Evolutionary conservation across 228 moss, liverwort and hornwort species (phyloP), one percentile per base, ranked within the genome.

Genomic region (Sphagnum fallax): DNA sequence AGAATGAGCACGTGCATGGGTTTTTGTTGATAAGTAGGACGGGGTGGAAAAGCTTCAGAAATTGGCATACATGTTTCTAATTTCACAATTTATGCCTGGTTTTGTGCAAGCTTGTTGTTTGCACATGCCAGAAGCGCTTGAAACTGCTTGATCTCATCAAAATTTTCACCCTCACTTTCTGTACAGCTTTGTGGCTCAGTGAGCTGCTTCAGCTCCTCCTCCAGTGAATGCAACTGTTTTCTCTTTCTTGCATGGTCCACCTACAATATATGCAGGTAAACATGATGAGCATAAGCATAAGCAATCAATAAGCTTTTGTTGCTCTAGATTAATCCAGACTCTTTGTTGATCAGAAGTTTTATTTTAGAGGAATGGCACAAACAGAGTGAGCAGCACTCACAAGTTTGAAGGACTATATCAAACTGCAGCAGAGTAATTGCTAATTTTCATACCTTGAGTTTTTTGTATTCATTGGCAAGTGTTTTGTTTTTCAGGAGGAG

Each of bases 401-500:
- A 53, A 70, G 48, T 48, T 9, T 0, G 9, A n/a, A 71, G 68
- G 12, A 12, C 8, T 8, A 55, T 12, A 55, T 8, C 8, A 55
- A 55, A 55, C 55, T 32, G 32, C 32, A 32, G 32, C 32, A 32
- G 32, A 32, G 12, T 55, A 55, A 55, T 55, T 55, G 55, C 12
- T 55, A 55, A 8, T 8, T 8, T 8, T 8, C 47, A 51, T 57
- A 80, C 86, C 83, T 86, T 86, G 11, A 86, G 83, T 76, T 75
- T 78, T 71, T 76, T 83, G 74, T 80, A 86, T 66, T 86, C 86
- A 10, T 71, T 72, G 65, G 76, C 67, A 52, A 86, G 74, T 5
- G 72, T 70, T 75, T 86, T 86, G 78, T 86, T 86, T 72, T 86
- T 83, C 0, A 80, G 68, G 51, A 82, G 79, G 80, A 83, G 78